phyloP scores from a whole-genome alignment of 1,139 yeast species.

The Geotrichum aggregatum region DNA sequence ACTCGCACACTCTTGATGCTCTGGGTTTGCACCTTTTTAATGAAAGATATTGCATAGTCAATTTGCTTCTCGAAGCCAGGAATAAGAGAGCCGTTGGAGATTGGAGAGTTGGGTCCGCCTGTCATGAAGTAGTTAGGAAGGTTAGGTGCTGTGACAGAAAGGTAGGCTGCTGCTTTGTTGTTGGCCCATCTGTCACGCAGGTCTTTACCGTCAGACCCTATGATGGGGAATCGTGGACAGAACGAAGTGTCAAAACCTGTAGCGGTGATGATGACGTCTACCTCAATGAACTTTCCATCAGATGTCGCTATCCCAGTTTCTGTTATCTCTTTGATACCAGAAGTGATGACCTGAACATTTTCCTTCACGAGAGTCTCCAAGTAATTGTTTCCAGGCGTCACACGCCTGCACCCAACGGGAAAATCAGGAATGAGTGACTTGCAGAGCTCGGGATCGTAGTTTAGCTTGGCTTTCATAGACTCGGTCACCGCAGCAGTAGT shows the following conservation, averaged over 20 bases:
- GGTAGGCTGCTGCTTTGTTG: constrained; percentile 23
- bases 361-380: constrained; percentile 24
- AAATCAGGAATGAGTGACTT: constrained; percentile 26
- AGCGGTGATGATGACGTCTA: constrained; percentile 27
- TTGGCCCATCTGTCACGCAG: constrained; percentile 20
- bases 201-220: constrained; percentile 24
- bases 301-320: constrained; percentile 24
- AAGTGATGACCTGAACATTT: constrained; percentile 22
- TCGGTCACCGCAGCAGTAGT: background rate
- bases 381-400: constrained; percentile 29
- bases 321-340: constrained; percentile 17
- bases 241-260: constrained; percentile 26
- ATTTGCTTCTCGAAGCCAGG: constrained; percentile 24
- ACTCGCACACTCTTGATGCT: constrained; percentile 21
- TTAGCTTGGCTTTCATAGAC: constrained; percentile 23
- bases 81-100: constrained; percentile 25
- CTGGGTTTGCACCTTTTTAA: constrained; percentile 25
- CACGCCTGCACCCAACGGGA: constrained; percentile 27
- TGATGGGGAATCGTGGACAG: constrained; percentile 25
- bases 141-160: constrained; percentile 25
- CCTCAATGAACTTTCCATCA: constrained; percentile 23
- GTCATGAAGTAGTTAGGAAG: constrained; percentile 26
- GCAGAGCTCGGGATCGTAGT: constrained; percentile 22
- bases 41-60: constrained; percentile 22
- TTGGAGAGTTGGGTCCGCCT: constrained; percentile 26